Percentiles rank a stretch among this genome's conserved stretches.
Conservation (phyloP, 192 early-diverging fungal genomes). For the Chytriomyces sp. region DNA sequence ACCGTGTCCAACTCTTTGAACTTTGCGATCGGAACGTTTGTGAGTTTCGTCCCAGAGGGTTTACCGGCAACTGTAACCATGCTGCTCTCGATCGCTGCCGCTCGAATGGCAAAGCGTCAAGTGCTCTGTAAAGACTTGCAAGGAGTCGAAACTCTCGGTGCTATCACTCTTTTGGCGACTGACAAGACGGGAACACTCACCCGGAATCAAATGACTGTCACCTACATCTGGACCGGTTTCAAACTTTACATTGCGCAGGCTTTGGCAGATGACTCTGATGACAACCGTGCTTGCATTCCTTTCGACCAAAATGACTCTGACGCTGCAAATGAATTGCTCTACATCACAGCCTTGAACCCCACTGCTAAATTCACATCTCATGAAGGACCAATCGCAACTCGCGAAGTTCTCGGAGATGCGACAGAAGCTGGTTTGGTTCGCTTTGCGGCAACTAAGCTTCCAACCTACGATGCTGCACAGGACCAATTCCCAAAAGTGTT, state of each 20-base stretch:
- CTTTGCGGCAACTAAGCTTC: constrained; percentile 68
- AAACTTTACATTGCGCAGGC: constrained; percentile 65
- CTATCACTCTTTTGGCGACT: constrained; percentile 66
- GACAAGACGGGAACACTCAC: constrained; percentile 81
- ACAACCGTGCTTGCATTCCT: constrained; percentile 33
- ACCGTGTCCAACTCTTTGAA: constrained; percentile 50
- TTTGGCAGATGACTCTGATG: constrained; percentile 18
- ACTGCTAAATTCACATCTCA: constrained; percentile 76
- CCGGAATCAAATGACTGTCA: constrained; percentile 65
- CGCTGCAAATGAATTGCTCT: constrained; percentile 27
- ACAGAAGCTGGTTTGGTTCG: constrained; percentile 85
- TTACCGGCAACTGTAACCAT: constrained; percentile 62
- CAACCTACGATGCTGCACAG: constrained; percentile 67
- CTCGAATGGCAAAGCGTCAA: constrained; percentile 59
- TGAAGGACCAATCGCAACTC: constrained; percentile 76
- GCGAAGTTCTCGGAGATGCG: constrained; percentile 73
- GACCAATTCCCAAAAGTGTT: constrained; percentile 83
- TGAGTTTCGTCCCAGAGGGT: constrained; percentile 62
- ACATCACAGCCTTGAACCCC: constrained; percentile 23
- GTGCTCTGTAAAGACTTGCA: constrained; percentile 68
- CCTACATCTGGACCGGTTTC: constrained; percentile 47
- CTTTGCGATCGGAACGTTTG: constrained; percentile 61
- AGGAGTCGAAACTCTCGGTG: constrained; percentile 69
- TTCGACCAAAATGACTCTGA: constrained; percentile 42
- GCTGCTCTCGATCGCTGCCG: constrained; percentile 57